phyloP scores from a whole-genome alignment of 768 basidiomycete genomes.

The Myochromella boudieri region DNA sequence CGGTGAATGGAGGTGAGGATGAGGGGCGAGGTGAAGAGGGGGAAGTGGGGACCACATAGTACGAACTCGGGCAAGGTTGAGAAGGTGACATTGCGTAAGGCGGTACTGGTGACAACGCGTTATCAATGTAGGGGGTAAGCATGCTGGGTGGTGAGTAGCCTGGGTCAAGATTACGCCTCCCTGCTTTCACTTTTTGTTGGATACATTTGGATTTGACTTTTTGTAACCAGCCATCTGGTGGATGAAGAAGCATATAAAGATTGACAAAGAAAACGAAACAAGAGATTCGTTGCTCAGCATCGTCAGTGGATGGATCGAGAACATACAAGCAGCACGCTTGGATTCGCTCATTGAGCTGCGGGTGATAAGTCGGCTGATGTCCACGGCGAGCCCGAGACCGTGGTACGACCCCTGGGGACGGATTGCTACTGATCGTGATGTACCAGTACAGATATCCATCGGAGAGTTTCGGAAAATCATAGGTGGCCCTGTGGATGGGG shows the following conservation, averaged over 20 bases:
- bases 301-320: slow-evolving; percentile 37
- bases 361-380: slow-evolving; percentile 38
- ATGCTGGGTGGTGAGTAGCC: too few species aligned
- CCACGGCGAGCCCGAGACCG: slow-evolving; percentile 13
- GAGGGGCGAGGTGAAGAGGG: neutral
- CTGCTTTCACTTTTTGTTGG: too few species aligned
- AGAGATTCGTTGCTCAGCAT: slow-evolving; percentile 36
- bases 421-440: slow-evolving; percentile 53
- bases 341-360: slow-evolving; percentile 47
- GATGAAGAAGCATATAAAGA: slow-evolving; percentile 36
- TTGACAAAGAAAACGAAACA: slow-evolving; percentile 53
- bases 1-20: neutral
- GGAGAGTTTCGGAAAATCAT: slow-evolving; percentile 43
- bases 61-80: too few species aligned
- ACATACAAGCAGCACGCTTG: slow-evolving; percentile 50
- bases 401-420: slow-evolving; percentile 42
- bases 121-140: too few species aligned
- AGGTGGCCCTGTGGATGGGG: slow-evolving; percentile 35
- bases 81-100: too few species aligned
- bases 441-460: slow-evolving; percentile 51
- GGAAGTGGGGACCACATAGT: too few species aligned
- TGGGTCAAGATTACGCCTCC: too few species aligned
- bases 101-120: too few species aligned
- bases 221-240: slow-evolving; percentile 17
- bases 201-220: too few species aligned